Evolutionary conservation across 345 rosid genomes (phyloP).

Genomic region (Xanthoceras sorbifolium): DNA sequence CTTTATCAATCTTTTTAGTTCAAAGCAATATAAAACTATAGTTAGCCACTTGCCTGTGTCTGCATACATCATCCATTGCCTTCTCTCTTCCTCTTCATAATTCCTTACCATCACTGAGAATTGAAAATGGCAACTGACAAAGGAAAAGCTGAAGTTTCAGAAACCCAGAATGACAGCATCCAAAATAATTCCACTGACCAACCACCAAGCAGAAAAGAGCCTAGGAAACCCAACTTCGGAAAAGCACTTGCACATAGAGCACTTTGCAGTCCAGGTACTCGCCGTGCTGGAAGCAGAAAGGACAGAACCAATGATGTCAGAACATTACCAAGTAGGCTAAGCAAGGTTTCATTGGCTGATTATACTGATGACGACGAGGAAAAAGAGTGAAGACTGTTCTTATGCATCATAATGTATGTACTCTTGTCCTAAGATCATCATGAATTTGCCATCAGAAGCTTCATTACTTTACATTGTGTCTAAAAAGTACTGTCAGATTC

Average conservation of each 20-base stretch:
- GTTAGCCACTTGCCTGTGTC: not conserved
- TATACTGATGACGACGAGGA: conserved; percentile 25
- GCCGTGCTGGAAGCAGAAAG: conserved; percentile 35
- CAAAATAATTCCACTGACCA: conserved; percentile 11
- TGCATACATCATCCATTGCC: conserved; percentile 6
- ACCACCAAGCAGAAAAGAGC: conserved; percentile 10
- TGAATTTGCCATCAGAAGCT: not conserved
- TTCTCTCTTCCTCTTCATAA: conserved; percentile 2
- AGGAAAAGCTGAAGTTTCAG: conserved; percentile 27
- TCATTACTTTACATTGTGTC: not conserved
- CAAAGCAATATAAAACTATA: conserved; percentile 6
- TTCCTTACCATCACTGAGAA: not conserved
- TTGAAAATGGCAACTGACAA: conserved; percentile 40
- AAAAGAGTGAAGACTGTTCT: not conserved
- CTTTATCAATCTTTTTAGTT: not conserved
- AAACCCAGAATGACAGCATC: conserved; percentile 12
- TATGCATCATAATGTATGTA: conserved; percentile 1
- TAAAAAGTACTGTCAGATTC: not conserved
- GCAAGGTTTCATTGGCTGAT: conserved; percentile 48
- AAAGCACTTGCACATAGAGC: conserved; percentile 59
- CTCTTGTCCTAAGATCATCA: not conserved
- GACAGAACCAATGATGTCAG: conserved; percentile 28
- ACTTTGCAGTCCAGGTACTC: conserved; percentile 36
- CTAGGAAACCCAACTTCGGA: conserved; percentile 28
- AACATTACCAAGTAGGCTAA: conserved; percentile 38